phyloP scores from a whole-genome alignment of 371 early-diverging fungal genomes.

The Mortierella sp. region DNA sequence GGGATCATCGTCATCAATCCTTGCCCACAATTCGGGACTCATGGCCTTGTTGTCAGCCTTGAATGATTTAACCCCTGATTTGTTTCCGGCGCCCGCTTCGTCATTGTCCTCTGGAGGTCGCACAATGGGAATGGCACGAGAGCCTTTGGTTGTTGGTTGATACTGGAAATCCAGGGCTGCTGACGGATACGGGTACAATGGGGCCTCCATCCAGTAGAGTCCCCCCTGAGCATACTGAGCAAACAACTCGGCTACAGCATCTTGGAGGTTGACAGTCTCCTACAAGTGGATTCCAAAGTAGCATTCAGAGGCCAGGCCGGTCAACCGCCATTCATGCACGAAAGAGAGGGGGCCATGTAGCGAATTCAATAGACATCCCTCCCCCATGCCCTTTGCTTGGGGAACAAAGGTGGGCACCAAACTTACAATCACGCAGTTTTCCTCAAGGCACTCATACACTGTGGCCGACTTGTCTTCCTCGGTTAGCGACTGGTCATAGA shows the following conservation, averaged over 20 bases:
- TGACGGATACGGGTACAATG: constrained; percentile 13
- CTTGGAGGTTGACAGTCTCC: constrained; percentile 49
- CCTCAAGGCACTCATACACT: constrained; percentile 40
- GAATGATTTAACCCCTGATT: neutral
- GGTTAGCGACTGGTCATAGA: constrained; percentile 39
- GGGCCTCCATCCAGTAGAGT: constrained; percentile 44
- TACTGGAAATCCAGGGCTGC: constrained; percentile 25
- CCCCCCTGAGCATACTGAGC: constrained; percentile 39
- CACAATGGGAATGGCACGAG: constrained; percentile 27
- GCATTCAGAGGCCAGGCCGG: no score
- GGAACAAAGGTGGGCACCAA: neutral
- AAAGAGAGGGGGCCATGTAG: no score
- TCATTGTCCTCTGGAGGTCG: constrained; percentile 13
- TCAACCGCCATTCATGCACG: no score
- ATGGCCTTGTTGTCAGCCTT: neutral
- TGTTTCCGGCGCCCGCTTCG: neutral
- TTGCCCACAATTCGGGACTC: constrained; percentile 23
- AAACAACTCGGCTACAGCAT: constrained; percentile 45
- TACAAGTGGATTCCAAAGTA: constrained; percentile 1
- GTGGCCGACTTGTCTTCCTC: constrained; percentile 49
- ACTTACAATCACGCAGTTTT: constrained; percentile 36
- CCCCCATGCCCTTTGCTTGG: no score
- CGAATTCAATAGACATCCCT: no score
- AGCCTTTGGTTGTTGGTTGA: constrained; percentile 4
- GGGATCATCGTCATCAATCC: constrained; percentile 51